Base-by-base conservation (phyloP, 768 basidiomycete species). In the Roridomyces roridus region DNA sequence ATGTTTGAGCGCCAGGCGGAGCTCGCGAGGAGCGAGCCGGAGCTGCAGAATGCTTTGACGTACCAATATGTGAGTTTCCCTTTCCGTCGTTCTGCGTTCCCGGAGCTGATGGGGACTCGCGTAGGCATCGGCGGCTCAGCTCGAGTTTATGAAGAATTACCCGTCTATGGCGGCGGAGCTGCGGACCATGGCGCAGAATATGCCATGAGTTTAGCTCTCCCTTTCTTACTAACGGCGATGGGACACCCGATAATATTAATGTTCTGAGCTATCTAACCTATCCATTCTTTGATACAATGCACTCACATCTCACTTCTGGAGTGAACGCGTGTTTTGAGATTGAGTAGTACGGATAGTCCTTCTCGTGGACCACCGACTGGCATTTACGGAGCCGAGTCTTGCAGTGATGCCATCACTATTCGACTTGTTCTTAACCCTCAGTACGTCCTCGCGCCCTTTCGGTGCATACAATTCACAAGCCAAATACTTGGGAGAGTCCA, bases 21-120 rank as follows among this genome's bases (percentile, higher is more conserved):
- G 69, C 80, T 98, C 58, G 93, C 95, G 21, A 80, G 96, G 75
- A 96, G 89, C 25, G 95, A 97, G 73, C 86, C 85, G 0, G 96
- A 99, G 80, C 77, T 99, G 58, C 78, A 86, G 11, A 85, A 84
- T 65, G 87, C 88, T 36, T 70, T 93, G 71, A 90, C 88, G 9
- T 92, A 89, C 70, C 82, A 88, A 78, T 91, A 84, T 73, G 91
- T 91, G 67, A 65, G 87, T 78, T 5, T n/a, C 25, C 11, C 28
- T 47, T 46, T 34, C 49, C 20, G 57, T 20, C 45, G 18, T 54
- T 28, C 12, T 28, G 37, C 57, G 34, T 24, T 25, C 18, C 17
- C 49, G 18, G 39, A n/a, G 35, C 48, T 65, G 28, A 53, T 36
- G 42, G 14, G 17, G 24, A 35, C 25, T 58, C 55, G 60, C 44